phyloP scores from a whole-genome alignment of 2,329 filamentous ascomycete genomes.

The Xylaria multiplex region DNA sequence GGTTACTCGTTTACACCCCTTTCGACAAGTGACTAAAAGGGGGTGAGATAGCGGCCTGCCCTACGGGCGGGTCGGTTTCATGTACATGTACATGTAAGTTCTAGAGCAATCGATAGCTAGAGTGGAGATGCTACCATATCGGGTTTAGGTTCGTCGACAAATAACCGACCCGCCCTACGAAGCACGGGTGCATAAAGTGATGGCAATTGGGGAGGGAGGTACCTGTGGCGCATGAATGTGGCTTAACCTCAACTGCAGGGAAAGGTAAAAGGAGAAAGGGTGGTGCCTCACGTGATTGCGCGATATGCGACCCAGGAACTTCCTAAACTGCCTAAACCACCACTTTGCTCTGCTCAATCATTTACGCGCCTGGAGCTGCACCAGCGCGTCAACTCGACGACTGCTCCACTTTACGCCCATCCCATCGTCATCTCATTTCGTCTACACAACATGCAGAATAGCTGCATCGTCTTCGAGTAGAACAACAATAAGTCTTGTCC shows the following conservation, averaged over 20 bases:
- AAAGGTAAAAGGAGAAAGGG: not conserved
- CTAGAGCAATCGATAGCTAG: too few species aligned
- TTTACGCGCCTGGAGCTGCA: slow-evolving; percentile 27
- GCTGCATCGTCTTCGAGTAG: slow-evolving; percentile 1
- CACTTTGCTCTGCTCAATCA: slow-evolving; percentile 5
- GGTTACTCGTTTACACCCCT: too few species aligned
- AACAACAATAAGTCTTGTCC: not conserved
- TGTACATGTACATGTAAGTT: too few species aligned
- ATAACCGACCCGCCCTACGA: too few species aligned
- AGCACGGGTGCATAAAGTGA: too few species aligned
- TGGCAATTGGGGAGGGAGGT: too few species aligned
- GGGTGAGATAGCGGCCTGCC: too few species aligned
- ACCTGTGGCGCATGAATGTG: too few species aligned
- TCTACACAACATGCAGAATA: slow-evolving; percentile 4
- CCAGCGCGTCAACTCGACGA: slow-evolving; percentile 9
- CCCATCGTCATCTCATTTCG: not conserved
- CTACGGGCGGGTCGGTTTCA: too few species aligned
- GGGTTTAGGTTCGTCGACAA: too few species aligned
- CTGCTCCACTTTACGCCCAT: slow-evolving; percentile 15
- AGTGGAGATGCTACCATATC: too few species aligned
- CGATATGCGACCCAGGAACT: slow-evolving; percentile 8
- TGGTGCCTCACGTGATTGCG: slow-evolving; percentile 29
- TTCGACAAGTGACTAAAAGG: too few species aligned
- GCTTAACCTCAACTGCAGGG: not conserved
- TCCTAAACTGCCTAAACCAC: not conserved